Base-by-base conservation (phyloP, 306 rosid genomes). In the Fragaria ananassa region DNA sequence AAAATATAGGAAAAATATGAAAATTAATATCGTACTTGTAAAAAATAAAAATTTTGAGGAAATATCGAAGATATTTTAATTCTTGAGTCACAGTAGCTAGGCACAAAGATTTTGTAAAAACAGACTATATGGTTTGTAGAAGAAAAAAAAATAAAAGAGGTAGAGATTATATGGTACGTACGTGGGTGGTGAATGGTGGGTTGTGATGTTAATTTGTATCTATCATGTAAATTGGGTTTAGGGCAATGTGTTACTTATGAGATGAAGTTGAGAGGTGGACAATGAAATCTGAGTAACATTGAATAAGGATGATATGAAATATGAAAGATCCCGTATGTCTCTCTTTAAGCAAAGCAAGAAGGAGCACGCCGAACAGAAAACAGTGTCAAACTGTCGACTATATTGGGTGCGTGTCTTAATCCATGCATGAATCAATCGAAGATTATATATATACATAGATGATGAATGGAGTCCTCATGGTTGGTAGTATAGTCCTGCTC, bases 261-360 rank as follows among this genome's bases (percentile, higher is more conserved):
- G 47, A 37, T 37, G 29, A 19, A 65, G 29, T 63, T 63, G 68
- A 7, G 35, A 39, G 5, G 2, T n/a, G 18, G 54, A 69, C 31
- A 23, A 2, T 10, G 62, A 62, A 65, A 54, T 73, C 69, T 74
- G 71, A 66, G 37, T 68, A 58, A 49, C 41, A 18, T 58, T 14
- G 65, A 21, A 42, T 11, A 58, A 29, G 10, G 5, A 29, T 61
- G 73, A 35, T 35, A 46, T 42, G 46, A 31, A 42, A 35, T 35
- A 46, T 42, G 51, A 64, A 83, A 84, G 83, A 84, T 72, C 18
- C 76, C 70, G 5, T 12, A 72, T 84, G 88, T 82, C 63, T 65
- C 84, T 82, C 80, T 71, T 75, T 79, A 51, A 17, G 73, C 49
- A 68, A 61, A 74, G 69, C 79, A 79, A 27, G 72, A 67, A 31